Conservation (phyloP, 2,329 filamentous ascomycete genomes). For the Pyrenochaeta sp. region DNA sequence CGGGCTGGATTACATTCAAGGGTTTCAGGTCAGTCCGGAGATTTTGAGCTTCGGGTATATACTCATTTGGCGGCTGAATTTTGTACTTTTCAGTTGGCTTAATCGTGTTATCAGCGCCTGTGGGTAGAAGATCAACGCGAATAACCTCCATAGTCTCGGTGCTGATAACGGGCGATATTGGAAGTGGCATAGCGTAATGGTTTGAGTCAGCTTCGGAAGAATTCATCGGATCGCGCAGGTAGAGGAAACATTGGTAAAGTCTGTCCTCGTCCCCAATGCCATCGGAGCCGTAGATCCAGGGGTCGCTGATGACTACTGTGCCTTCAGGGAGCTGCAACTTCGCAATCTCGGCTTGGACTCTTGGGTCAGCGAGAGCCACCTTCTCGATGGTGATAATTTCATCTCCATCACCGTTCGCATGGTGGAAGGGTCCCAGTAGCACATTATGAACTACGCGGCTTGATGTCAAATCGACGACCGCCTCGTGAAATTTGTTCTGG, state of each 20-base stretch:
- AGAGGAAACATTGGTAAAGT: slow-evolving; percentile 71
- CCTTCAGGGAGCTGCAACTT: slow-evolving; percentile 67
- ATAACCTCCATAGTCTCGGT: slow-evolving; percentile 69
- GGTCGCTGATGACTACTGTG: slow-evolving; percentile 65
- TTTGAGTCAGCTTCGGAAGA: slow-evolving; percentile 69
- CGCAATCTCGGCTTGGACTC: slow-evolving; percentile 66
- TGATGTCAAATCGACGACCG: slow-evolving; percentile 62
- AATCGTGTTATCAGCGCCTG: slow-evolving; percentile 68
- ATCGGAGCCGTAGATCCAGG: slow-evolving; percentile 74
- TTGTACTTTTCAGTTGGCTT: slow-evolving; percentile 66
- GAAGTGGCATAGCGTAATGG: slow-evolving; percentile 73
- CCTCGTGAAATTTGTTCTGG: slow-evolving; percentile 70
- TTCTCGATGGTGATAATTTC: slow-evolving; percentile 68
- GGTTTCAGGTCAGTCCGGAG: slow-evolving; percentile 70
- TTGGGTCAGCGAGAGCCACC: slow-evolving; percentile 63
- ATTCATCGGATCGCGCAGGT: slow-evolving; percentile 70
- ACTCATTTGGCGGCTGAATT: slow-evolving; percentile 69
- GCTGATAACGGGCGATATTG: slow-evolving; percentile 74
- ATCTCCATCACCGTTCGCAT: slow-evolving; percentile 67
- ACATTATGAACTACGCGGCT: slow-evolving; percentile 64
- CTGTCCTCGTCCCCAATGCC: slow-evolving; percentile 58
- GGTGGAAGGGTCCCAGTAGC: slow-evolving; percentile 65
- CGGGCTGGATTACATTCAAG: slow-evolving; percentile 69
- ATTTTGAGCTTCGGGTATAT: slow-evolving; percentile 69
- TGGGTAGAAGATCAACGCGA: slow-evolving; percentile 74